These are phyloP conservation scores for Ustilago crameri DNA, from an alignment of 1,284 basidiomycete genomes.

Conservation along the genomic window DNA sequence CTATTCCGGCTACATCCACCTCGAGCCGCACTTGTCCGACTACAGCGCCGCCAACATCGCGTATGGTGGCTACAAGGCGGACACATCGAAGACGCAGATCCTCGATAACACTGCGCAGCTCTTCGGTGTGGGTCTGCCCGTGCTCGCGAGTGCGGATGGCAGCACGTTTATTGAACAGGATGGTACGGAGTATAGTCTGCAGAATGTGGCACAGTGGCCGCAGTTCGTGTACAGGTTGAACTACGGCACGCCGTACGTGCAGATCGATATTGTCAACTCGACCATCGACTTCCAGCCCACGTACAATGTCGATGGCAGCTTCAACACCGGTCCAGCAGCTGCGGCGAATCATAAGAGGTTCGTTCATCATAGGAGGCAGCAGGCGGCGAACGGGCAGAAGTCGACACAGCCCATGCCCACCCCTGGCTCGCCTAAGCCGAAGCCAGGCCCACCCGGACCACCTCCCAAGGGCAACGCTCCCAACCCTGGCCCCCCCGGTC, in stretches of 20 bases:
- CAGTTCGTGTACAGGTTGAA: constrained; percentile 45
- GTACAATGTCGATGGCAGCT: constrained; percentile 26
- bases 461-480: constrained; percentile 11
- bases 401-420: constrained; percentile 7
- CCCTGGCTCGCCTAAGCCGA: constrained; percentile 3
- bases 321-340: constrained; percentile 16
- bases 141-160: constrained; percentile 26
- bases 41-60: constrained; percentile 47
- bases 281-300: constrained; percentile 40
- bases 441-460: constrained; percentile 8
- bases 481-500: background rate
- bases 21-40: constrained; percentile 58
- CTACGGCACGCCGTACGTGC: constrained; percentile 43
- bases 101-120: constrained; percentile 50
- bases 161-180: constrained; percentile 37
- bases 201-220: constrained; percentile 27
- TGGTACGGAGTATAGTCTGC: constrained; percentile 37
- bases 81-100: constrained; percentile 37
- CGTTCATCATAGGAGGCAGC: constrained; percentile 35
- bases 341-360: constrained; percentile 33
- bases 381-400: constrained; percentile 19
- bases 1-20: constrained; percentile 75
- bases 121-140: constrained; percentile 44
- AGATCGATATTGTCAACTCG: constrained; percentile 42
- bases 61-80: constrained; percentile 46